phyloP scores from a whole-genome alignment of 2,329 filamentous ascomycete genomes.

The Sordariomycetes sp. region DNA sequence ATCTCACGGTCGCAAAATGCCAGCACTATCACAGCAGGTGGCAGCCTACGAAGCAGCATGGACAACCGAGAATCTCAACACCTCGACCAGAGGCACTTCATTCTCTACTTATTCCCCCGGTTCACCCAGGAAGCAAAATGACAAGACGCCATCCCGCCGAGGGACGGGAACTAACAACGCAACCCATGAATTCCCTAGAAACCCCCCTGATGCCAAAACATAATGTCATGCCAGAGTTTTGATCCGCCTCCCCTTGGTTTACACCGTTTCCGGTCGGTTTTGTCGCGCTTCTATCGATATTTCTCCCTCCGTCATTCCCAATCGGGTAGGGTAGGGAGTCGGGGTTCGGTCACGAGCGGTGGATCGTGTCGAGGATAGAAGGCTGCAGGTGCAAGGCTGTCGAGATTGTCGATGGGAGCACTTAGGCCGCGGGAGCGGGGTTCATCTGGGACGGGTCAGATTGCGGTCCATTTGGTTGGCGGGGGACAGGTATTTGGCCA shows the following conservation, averaged over 20 bases:
- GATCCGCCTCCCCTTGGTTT: neutral
- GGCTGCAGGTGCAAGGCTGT: slow-evolving; percentile 4
- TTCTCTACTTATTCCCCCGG: neutral
- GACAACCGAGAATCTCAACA: neutral
- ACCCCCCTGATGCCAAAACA: neutral
- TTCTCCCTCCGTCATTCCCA: neutral
- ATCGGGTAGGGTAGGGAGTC: neutral
- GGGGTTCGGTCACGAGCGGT: neutral
- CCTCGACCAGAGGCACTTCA: neutral
- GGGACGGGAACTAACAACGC: neutral
- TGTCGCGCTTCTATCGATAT: neutral
- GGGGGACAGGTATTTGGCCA: neutral
- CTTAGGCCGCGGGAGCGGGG: slow-evolving; percentile 25
- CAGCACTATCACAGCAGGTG: neutral
- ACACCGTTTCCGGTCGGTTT: neutral
- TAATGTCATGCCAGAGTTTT: neutral
- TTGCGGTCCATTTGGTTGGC: neutral
- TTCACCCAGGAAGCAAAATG: neutral
- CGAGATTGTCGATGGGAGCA: slow-evolving; percentile 7
- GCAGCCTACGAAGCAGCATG: neutral
- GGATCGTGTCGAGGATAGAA: neutral
- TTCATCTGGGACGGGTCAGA: slow-evolving; percentile 21
- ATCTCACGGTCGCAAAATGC: no score
- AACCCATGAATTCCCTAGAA: neutral
- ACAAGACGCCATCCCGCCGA: neutral